Conservation (phyloP, 1,284 basidiomycete species). For the Albatrellus sp. region DNA sequence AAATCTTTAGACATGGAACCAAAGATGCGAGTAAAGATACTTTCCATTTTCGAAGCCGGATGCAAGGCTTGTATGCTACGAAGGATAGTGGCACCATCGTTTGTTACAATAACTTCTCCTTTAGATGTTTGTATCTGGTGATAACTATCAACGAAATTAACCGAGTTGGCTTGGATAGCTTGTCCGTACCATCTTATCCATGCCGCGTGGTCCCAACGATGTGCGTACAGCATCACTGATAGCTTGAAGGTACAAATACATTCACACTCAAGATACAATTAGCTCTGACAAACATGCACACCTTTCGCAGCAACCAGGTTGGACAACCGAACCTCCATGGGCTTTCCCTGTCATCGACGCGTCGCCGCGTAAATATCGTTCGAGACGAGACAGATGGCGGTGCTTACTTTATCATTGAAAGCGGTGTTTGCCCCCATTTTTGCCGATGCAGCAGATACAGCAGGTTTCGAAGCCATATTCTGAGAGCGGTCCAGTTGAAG, state of each 20-base stretch:
- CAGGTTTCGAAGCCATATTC: slow-evolving; percentile 29
- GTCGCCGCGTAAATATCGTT: slow-evolving; percentile 14
- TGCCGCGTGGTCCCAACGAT: slow-evolving; percentile 92
- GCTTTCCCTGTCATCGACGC: slow-evolving; percentile 57
- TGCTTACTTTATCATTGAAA: slow-evolving; percentile 71
- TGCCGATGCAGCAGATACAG: slow-evolving; percentile 24
- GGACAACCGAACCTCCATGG: slow-evolving; percentile 87
- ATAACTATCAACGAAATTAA: slow-evolving; percentile 3
- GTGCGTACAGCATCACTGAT: slow-evolving; percentile 97
- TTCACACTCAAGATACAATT: slow-evolving; percentile 8
- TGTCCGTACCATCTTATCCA: slow-evolving; percentile 91
- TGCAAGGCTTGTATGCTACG: slow-evolving; percentile 97
- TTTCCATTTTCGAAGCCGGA: slow-evolving; percentile 95
- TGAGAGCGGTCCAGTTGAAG: no score
- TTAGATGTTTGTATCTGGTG: slow-evolving; percentile 90
- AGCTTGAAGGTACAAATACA: slow-evolving; percentile 35
- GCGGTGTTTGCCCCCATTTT: slow-evolving; percentile 46
- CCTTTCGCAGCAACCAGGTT: slow-evolving; percentile 97
- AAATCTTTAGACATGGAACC: background rate
- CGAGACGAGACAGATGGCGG: background rate
- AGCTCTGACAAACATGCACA: slow-evolving; percentile 19
- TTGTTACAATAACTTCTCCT: slow-evolving; percentile 96
- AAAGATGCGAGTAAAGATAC: slow-evolving; percentile 9
- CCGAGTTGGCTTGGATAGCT: slow-evolving; percentile 1
- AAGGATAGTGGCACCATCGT: slow-evolving; percentile 97